phyloP scores from a whole-genome alignment of 257 asterid genomes.

The Solanum tarijense region DNA sequence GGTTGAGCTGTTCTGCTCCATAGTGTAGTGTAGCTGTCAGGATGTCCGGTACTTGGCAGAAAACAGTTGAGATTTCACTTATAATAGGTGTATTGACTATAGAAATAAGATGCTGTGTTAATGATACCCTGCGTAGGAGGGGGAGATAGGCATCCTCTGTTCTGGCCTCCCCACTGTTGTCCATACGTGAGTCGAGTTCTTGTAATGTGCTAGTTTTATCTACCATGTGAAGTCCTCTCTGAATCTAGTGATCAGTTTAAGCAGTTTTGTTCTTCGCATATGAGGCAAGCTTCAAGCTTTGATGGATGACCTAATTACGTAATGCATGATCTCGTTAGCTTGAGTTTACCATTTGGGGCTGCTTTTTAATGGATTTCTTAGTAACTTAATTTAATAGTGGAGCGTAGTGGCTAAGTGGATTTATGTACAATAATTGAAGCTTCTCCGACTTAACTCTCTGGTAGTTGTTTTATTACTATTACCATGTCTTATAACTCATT shows the following conservation, averaged over 20 bases:
- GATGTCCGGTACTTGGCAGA: not conserved
- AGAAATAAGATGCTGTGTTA: not conserved
- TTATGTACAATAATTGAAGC: not conserved
- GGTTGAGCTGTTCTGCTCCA: not conserved
- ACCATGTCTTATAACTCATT: not conserved
- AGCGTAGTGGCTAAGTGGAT: not conserved
- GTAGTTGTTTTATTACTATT: not conserved
- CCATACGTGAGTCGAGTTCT: not conserved
- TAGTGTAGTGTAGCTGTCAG: not conserved
- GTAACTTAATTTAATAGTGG: not conserved
- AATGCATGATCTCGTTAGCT: not conserved
- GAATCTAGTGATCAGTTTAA: not conserved
- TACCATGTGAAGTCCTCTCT: not conserved
- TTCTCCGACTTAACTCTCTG: not conserved
- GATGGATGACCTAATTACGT: not conserved
- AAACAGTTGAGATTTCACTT: not conserved
- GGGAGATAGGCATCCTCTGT: not conserved
- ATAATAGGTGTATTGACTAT: not conserved
- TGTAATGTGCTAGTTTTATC: not conserved
- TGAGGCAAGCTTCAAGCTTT: not conserved
- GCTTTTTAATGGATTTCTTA: not conserved
- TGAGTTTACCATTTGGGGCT: not conserved
- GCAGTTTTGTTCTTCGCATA: not conserved
- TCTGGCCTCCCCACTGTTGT: not conserved
- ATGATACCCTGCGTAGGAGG: not conserved